Evolutionary conservation across 2,329 filamentous ascomycete genomes (phyloP).

Genomic region (Cordyceps militaris): DNA sequence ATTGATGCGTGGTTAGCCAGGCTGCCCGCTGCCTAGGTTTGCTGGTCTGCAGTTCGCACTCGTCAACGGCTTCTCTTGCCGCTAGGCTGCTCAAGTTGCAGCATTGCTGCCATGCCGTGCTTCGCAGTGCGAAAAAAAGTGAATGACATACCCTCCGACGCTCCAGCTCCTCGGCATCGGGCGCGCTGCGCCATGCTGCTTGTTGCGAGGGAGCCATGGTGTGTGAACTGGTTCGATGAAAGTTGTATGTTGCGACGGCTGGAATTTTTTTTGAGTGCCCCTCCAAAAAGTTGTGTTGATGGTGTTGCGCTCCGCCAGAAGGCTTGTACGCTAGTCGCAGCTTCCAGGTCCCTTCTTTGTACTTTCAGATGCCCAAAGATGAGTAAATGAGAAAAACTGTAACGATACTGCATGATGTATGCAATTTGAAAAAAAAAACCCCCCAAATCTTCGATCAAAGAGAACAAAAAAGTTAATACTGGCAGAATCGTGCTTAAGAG

Average conservation of each 20-base stretch:
- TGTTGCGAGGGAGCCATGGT: conserved; percentile 28
- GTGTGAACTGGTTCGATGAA: conserved; percentile 6
- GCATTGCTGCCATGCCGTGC: not conserved
- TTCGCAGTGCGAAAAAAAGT: not conserved
- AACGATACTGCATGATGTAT: too few species aligned
- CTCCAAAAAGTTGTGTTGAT: conserved; percentile 20
- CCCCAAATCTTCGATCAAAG: not conserved
- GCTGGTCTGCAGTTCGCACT: not conserved
- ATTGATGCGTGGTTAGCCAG: conserved; percentile 7
- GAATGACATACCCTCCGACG: conserved; percentile 48
- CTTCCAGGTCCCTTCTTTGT: not conserved
- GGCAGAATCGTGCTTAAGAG: not conserved
- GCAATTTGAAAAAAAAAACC: not conserved
- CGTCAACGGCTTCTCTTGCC: not conserved
- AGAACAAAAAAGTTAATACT: not conserved
- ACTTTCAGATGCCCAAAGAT: not conserved
- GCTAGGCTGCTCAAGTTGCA: not conserved
- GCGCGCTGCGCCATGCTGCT: conserved; percentile 30
- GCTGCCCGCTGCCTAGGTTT: not conserved
- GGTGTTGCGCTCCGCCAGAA: conserved; percentile 9
- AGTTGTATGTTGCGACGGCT: conserved; percentile 9
- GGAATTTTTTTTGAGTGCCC: conserved; percentile 27
- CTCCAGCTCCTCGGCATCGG: conserved; percentile 50
- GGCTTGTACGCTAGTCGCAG: not conserved
- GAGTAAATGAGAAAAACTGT: not conserved